Conservation (phyloP, 768 basidiomycete species). For the Filobasidium wieringae region DNA sequence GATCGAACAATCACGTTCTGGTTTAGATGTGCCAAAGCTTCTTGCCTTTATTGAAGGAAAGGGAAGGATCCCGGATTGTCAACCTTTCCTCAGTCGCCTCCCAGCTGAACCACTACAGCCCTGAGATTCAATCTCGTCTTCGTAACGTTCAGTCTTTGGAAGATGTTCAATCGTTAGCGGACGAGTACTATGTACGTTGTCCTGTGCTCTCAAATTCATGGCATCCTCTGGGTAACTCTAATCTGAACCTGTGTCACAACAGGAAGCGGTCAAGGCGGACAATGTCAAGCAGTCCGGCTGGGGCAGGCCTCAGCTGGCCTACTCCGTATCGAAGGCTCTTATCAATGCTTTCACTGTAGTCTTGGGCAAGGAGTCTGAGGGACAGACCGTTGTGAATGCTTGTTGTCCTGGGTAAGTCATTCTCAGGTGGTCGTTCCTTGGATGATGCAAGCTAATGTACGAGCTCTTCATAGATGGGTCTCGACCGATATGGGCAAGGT, state of each 20-base stretch:
- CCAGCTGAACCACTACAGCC: conserved; percentile 4
- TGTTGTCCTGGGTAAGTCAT: conserved; percentile 14
- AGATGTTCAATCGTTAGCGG: background rate
- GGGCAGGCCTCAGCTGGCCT: conserved; percentile 6
- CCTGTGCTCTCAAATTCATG: background rate
- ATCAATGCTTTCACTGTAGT: conserved; percentile 7
- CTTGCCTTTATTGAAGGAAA: background rate
- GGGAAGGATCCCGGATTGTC: conserved; percentile 9
- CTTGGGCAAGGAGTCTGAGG: background rate
- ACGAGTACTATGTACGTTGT: conserved; percentile 11
- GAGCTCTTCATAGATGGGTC: conserved; percentile 9
- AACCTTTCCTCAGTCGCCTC: conserved; percentile 10
- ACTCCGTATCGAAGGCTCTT: conserved; percentile 11
- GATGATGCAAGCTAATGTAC: no score
- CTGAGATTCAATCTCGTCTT: conserved; percentile 5
- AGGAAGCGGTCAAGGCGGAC: background rate
- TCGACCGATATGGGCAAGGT: conserved; percentile 7
- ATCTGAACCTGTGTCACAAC: background rate
- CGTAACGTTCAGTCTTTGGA: background rate
- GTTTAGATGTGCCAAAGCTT: conserved; percentile 12
- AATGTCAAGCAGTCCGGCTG: conserved; percentile 6
- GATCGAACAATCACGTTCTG: no score
- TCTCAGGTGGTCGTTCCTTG: no score
- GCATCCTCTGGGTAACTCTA: background rate
- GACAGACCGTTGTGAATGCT: conserved; percentile 4